These are phyloP conservation scores for Globisporangium apiculatum DNA, from an alignment of 352 stramenopile genomes.

Conservation along the genomic window DNA sequence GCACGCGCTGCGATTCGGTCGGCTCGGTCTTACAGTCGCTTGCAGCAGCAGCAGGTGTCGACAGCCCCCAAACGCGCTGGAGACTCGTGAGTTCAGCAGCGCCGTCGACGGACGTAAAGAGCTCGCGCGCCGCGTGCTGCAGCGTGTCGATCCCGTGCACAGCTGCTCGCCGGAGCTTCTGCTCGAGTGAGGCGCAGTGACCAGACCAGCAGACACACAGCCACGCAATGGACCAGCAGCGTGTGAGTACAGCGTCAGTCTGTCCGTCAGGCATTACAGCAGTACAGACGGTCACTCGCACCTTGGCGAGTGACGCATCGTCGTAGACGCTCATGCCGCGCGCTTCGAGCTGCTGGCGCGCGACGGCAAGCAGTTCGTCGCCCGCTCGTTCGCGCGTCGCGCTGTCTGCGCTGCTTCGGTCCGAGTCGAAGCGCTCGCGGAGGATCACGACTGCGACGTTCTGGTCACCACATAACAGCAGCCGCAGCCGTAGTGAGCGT, in stretches of 20 bases:
- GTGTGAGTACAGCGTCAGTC: neutral
- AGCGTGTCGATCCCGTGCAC: conserved; percentile 33
- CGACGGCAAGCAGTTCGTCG: conserved; percentile 39
- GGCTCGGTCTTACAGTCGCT: too few relatives aligned
- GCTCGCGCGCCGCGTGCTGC: conserved; percentile 22
- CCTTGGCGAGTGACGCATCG: conserved; percentile 33
- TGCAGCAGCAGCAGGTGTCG: too few relatives aligned
- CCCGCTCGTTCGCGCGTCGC: conserved; percentile 13
- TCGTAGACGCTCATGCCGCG: conserved; percentile 33
- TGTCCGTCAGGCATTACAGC: neutral
- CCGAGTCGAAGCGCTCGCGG: conserved; percentile 48
- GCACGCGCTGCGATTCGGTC: neutral
- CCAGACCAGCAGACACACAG: too few relatives aligned
- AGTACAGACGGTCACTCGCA: conserved; percentile 6
- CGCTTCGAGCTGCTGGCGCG: conserved; percentile 44
- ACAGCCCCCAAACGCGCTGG: conserved; percentile 40
- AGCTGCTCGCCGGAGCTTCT: conserved; percentile 44
- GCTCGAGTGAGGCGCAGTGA: too few relatives aligned
- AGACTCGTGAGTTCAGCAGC: conserved; percentile 36
- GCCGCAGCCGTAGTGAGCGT: neutral
- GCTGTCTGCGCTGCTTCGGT: neutral
- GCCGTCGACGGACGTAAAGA: conserved; percentile 32
- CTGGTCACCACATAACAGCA: conserved; percentile 13
- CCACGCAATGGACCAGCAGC: neutral
- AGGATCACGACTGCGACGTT: conserved; percentile 56